Conservation (phyloP, 495 filamentous ascomycete genomes). For the Lophiotrema nucula region DNA sequence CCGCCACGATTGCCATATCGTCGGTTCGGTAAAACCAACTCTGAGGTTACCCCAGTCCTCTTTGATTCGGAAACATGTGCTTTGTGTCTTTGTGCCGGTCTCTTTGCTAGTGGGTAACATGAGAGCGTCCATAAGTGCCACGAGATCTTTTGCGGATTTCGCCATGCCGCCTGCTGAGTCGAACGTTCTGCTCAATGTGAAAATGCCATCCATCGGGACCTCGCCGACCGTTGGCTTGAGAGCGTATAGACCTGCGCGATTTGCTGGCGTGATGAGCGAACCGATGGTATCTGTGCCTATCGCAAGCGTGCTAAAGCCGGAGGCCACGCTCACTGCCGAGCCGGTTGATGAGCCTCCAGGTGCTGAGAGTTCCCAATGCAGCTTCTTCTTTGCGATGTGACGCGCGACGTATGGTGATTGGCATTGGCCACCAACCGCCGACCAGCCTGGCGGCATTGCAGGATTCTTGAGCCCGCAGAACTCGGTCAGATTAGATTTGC, state of each 20-base stretch:
- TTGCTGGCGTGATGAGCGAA: constrained; percentile 39
- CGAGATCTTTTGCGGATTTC: constrained; percentile 39
- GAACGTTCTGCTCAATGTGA: constrained; percentile 33
- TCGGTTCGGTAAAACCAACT: constrained; percentile 33
- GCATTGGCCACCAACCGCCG: constrained; percentile 39
- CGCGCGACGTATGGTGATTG: constrained; percentile 37
- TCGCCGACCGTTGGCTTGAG: constrained; percentile 37
- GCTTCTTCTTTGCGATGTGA: constrained; percentile 32
- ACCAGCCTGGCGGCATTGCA: constrained; percentile 38
- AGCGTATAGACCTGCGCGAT: constrained; percentile 37
- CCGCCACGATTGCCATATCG: constrained; percentile 27
- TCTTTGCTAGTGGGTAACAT: constrained; percentile 31
- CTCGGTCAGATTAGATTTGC: constrained; percentile 40
- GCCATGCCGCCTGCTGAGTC: constrained; percentile 39
- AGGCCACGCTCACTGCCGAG: constrained; percentile 34
- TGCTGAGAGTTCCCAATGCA: constrained; percentile 31
- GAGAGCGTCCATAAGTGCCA: constrained; percentile 34
- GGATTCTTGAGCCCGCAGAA: constrained; percentile 39
- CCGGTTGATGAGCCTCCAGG: constrained; percentile 38
- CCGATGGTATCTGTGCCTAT: constrained; percentile 40
- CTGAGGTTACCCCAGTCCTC: constrained; percentile 29
- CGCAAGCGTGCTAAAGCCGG: constrained; percentile 38
- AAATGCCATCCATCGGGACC: constrained; percentile 35
- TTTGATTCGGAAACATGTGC: constrained; percentile 27
- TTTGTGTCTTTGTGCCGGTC: constrained; percentile 4